Percentiles rank a stretch among this genome's conserved stretches.
phyloP scores from a whole-genome alignment of 495 filamentous ascomycete species.

The Thozetella sp. region DNA sequence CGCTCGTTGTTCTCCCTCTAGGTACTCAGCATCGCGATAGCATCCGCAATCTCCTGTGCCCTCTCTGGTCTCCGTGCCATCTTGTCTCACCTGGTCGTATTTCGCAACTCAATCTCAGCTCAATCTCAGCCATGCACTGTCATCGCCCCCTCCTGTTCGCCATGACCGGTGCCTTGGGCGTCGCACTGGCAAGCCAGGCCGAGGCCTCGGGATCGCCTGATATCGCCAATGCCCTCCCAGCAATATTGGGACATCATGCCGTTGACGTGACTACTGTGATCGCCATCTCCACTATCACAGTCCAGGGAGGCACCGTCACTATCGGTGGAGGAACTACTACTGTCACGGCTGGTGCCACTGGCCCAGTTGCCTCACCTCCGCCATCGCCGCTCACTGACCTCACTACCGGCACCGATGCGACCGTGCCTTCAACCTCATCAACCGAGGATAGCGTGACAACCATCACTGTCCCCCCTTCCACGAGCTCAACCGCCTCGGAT shows the following conservation, averaged over 20 bases:
- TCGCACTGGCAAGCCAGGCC: not conserved
- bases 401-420: not conserved
- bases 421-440: not conserved
- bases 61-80: too few species aligned
- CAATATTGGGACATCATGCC: not conserved
- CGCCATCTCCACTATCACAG: not conserved
- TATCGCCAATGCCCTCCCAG: not conserved
- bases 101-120: too few species aligned
- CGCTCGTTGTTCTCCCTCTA: too few species aligned
- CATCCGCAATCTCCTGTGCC: too few species aligned
- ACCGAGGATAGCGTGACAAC: not conserved
- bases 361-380: not conserved
- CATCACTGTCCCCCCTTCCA: not conserved
- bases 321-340: not conserved
- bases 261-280: not conserved
- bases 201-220: not conserved
- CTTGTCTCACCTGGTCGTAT: too few species aligned
- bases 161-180: too few species aligned
- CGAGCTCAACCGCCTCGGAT: too few species aligned
- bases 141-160: too few species aligned
- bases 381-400: not conserved
- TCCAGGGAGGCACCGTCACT: not conserved
- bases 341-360: not conserved
- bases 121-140: too few species aligned
- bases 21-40: too few species aligned